Base-by-base conservation (phyloP, 2,329 filamentous ascomycete species). In the Cryphonectria parasitica region DNA sequence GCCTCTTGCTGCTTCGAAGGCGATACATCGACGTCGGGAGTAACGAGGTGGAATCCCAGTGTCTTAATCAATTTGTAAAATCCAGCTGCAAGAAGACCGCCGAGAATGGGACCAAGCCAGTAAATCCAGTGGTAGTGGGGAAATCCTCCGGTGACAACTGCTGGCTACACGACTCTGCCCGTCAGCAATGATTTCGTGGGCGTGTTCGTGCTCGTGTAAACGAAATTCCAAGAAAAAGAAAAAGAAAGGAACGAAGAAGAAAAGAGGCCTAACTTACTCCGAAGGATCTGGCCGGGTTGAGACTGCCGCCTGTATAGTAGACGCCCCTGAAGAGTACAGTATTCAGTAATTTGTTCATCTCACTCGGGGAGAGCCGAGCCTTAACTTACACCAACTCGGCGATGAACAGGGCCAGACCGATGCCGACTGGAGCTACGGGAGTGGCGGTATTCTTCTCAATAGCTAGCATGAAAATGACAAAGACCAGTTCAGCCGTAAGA, bases 371-470 rank as follows among this genome's bases (percentile, higher is more conserved):
- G 13, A 0, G 3, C 13, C n/a, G 11, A 19, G 8, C 1, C 22
- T n/a, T 8, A 2, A 74, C 76, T 66, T 72, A 78, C 78, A 78
- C 79, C 66, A 85, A 77, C 77, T 86, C 80, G 6, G 82, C 81
- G 60, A 93, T 85, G 78, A 94, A 93, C 67, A 94, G 84, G 0
- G 91, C 84, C 2, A 93, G 79, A 0, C 92, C 92, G 74, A 94
- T 92, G 17, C 90, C 91, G 3, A 94, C 81, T 0, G 92, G 91
- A 0, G 91, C 91, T 1, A 93, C 80, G 76, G 86, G 92, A 0
- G 91, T 94, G 2, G 88, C 88, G 61, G 90, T 89, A 78, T 93
- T 91, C 80, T 94, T 93, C 77, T 93, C 90, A 4, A 89, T 88
- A 0, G 90, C 91, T 61, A 93, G 83, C 87, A 93, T 91, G 78